Evolutionary conservation across 2,329 filamentous ascomycete genomes (phyloP), one percentile per base, ranked within the genome.

Genomic region (Sclerotinia borealis): DNA sequence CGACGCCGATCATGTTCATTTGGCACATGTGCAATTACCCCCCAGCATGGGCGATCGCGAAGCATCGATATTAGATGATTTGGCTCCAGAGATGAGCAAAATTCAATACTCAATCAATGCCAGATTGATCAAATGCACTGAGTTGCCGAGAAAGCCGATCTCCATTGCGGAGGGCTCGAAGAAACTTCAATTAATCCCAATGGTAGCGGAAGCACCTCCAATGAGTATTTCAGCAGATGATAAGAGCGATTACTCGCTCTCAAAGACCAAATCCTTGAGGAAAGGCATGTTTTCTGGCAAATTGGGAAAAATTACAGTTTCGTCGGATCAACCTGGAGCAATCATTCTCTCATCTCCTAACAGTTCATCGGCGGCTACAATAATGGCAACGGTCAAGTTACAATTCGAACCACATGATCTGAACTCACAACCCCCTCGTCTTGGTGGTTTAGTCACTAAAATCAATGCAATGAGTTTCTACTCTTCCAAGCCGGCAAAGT

Each of bases 281-380:
- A 73, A 74, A 49, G 72, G 73, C 2, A 63, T 75, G 34, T 75
- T 75, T 52, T 73, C 72, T 29, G 73, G 73, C 13, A 73, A 72
- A 55, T 64, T 75, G 2, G 73, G 73, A 49, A 71, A 66, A 25
- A 72, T 75, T 48, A 74, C 72, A 1, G 69, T 72, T 22, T 70
- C 71, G 11, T 68, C 72, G 29, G 66, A 65, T 8, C 73, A 75
- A 64, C 66, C 73, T 15, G 61, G 64, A 29, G 71, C 73, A 6
- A 63, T 75, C 17, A 61, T 71, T n/a, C 68, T 73, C 13, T 68
- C 70, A 47, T 54, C 70, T n/a, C 68, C 71, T 34, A 61, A 64
- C n/a, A 60, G 47, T 1, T 55, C 62, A 3, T 47, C 51, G 13
- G 64, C 65, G 19, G 52, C 67, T 19, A 69, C 68, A 15, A 73